Conservation (phyloP, 2,329 filamentous ascomycete genomes). For the Colletotrichum euphorbiae region DNA sequence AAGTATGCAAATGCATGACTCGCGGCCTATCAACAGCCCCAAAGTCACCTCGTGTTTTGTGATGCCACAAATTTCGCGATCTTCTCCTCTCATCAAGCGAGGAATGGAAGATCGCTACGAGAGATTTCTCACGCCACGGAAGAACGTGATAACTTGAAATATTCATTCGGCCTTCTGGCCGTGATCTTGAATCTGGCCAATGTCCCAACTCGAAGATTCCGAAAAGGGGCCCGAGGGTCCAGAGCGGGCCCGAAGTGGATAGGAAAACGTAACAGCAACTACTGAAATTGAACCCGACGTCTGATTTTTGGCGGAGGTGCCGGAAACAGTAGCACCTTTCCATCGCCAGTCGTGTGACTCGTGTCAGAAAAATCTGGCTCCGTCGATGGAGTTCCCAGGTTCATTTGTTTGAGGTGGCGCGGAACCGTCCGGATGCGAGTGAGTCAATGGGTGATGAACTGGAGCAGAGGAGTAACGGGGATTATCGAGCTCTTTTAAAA, state of each 20-base stretch:
- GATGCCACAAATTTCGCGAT: neutral
- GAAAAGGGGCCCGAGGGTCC: neutral
- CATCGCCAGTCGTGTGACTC: conserved; percentile 3
- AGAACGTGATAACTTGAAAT: neutral
- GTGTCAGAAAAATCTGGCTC: conserved; percentile 21
- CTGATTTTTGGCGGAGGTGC: conserved; percentile 36
- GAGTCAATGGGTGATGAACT: conserved; percentile 26
- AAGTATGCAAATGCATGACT: neutral
- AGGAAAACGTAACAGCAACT: conserved; percentile 40
- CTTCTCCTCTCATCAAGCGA: neutral
- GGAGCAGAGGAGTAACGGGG: neutral
- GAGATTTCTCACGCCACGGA: neutral
- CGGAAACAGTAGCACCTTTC: conserved; percentile 27
- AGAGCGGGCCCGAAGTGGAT: conserved; percentile 39
- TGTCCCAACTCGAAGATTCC: neutral
- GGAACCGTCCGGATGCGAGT: conserved; percentile 12
- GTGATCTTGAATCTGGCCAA: neutral
- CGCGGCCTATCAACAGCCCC: neutral
- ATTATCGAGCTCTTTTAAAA: conserved; percentile 16
- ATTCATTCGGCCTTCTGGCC: conserved; percentile 4
- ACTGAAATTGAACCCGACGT: conserved; percentile 35
- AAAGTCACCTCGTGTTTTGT: neutral
- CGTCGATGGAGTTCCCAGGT: neutral
- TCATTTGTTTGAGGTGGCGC: conserved; percentile 15
- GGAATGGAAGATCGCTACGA: neutral